phyloP scores from a whole-genome alignment of 2,329 filamentous ascomycete genomes.

The Macroventuria anomochaeta region DNA sequence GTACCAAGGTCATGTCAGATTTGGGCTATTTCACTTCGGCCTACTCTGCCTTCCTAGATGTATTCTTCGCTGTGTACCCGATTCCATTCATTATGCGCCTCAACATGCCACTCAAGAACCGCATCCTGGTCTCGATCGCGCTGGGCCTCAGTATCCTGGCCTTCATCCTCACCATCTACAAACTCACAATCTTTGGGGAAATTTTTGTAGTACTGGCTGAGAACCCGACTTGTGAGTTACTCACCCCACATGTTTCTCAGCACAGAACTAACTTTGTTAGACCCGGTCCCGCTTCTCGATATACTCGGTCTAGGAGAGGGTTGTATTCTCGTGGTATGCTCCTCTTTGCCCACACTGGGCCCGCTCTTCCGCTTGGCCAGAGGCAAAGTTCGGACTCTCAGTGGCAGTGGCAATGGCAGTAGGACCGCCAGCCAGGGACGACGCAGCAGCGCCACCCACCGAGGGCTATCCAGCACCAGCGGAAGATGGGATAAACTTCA shows the following conservation, averaged over 20 bases:
- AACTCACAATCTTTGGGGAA: constrained; percentile 9
- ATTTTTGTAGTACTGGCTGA: constrained; percentile 8
- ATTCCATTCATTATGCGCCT: constrained; percentile 9
- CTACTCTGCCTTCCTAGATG: constrained; percentile 13
- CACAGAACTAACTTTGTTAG: constrained; percentile 7
- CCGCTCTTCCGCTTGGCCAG: constrained; percentile 9
- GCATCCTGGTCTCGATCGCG: constrained; percentile 10
- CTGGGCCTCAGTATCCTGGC: constrained; percentile 9
- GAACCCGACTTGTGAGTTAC: constrained; percentile 6
- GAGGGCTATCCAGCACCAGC: constrained; percentile 6
- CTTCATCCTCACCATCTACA: constrained; percentile 10
- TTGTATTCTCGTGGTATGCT: constrained; percentile 13
- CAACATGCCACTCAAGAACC: constrained; percentile 11
- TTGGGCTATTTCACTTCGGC: constrained; percentile 9
- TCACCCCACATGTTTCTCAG: constrained; percentile 3
- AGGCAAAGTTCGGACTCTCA: constrained; percentile 8
- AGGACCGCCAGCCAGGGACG: constrained; percentile 3
- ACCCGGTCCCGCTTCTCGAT: constrained; percentile 7
- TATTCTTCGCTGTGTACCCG: constrained; percentile 6
- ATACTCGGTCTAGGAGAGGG: constrained; percentile 11
- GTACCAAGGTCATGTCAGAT: constrained; percentile 11
- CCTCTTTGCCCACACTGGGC: constrained; percentile 10
- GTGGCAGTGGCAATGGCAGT: constrained; percentile 5
- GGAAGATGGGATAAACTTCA: constrained; percentile 11
- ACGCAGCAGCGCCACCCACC: constrained; percentile 2